A percentile compares a stretch with the other conserved stretches of the same genome.
These are phyloP conservation scores for Ulota crispa DNA, from an alignment of 225 moss, liverwort and hornwort genomes.

Conservation along the genomic window DNA sequence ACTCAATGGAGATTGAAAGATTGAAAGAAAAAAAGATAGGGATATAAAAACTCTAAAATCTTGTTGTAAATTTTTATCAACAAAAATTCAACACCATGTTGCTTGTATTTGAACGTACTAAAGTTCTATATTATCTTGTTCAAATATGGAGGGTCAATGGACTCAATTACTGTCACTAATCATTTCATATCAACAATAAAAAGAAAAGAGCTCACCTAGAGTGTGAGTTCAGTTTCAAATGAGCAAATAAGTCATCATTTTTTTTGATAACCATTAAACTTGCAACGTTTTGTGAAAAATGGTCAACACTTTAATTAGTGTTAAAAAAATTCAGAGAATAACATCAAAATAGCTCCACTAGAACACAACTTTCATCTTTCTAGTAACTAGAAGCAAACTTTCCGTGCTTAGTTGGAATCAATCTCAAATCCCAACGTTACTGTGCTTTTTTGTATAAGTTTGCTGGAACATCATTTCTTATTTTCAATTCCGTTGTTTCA, in stretches of 20 bases:
- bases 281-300: too few relatives aligned
- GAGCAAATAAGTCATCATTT: not conserved
- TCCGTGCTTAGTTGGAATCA: too few relatives aligned
- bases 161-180: not conserved
- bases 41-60: too few relatives aligned
- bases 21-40: too few relatives aligned
- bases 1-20: too few relatives aligned
- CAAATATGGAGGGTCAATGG: accelerated
- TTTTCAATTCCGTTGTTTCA: too few relatives aligned
- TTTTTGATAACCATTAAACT: too few relatives aligned
- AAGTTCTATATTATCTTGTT: accelerated
- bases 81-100: not conserved
- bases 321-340: not conserved
- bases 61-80: too few relatives aligned
- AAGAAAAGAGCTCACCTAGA: not conserved
- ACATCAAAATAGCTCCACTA: not conserved
- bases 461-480: too few relatives aligned
- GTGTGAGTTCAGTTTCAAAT: not conserved
- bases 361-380: not conserved
- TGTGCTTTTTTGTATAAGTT: too few relatives aligned
- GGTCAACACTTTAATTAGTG: not conserved
- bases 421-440: too few relatives aligned
- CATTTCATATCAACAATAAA: not conserved
- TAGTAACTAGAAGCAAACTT: not conserved
- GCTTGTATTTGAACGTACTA: accelerated